Percentiles rank a stretch among this genome's conserved stretches.
Evolutionary conservation across 2,329 filamentous ascomycete species (phyloP).

Genomic region (Didymella lethalis): DNA sequence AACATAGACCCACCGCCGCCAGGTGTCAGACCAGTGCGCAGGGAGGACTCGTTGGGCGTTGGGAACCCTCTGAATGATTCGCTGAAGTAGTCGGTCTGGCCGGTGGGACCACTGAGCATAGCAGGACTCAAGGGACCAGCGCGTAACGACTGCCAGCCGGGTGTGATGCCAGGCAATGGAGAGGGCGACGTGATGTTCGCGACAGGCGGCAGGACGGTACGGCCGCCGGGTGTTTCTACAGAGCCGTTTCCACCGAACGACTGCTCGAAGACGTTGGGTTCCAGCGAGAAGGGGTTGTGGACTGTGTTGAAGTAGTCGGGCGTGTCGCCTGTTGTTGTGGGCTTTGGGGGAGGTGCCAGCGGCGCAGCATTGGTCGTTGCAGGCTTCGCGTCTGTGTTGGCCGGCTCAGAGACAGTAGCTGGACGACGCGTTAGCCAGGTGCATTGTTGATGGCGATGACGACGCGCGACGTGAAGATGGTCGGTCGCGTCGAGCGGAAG

Average conservation of each 20-base stretch:
- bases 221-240: slow-evolving; percentile 77
- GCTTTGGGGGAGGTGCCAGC: slow-evolving; percentile 62
- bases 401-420: slow-evolving; percentile 35
- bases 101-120: slow-evolving; percentile 86
- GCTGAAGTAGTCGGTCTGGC: slow-evolving; percentile 81
- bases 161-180: slow-evolving; percentile 75
- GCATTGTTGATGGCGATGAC: slow-evolving; percentile 10
- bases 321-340: slow-evolving; percentile 53
- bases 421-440: slow-evolving; percentile 29
- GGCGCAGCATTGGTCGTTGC: slow-evolving; percentile 55
- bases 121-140: slow-evolving; percentile 94
- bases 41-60: slow-evolving; percentile 94
- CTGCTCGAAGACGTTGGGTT: slow-evolving; percentile 97
- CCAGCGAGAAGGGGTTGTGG: slow-evolving; percentile 69
- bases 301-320: slow-evolving; percentile 61
- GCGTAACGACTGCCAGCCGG: slow-evolving; percentile 87
- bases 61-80: slow-evolving; percentile 87
- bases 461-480: slow-evolving; percentile 8
- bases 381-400: slow-evolving; percentile 40
- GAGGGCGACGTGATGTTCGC: slow-evolving; percentile 90
- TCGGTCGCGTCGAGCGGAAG: slow-evolving; percentile 8
- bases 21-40: slow-evolving; percentile 89
- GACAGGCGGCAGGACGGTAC: slow-evolving; percentile 83
- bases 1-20: slow-evolving; percentile 98
- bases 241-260: slow-evolving; percentile 67